Base-by-base conservation (phyloP, 345 rosid genomes). In the Isatis tinctoria region DNA sequence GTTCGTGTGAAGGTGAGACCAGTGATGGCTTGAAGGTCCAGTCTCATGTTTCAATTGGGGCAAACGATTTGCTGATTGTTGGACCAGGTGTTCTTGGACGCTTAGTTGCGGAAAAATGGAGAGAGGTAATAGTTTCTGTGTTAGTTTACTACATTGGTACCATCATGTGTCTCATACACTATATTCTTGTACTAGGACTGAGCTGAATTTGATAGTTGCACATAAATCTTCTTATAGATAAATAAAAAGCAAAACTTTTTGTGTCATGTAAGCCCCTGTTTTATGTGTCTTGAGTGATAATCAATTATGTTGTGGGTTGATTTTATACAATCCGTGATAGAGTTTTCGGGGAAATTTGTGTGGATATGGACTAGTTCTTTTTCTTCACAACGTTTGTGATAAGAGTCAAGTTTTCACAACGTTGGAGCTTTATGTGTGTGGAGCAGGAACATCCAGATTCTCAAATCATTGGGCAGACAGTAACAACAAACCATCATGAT, bases 11-110 rank as follows among this genome's bases (percentile, higher is more conserved):
- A 87, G 92, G 84, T 70, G 83, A 80, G 26, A 72, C 81, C 3
- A 69, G 72, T 64, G 90, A 83, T 67, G 81, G 78, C 72, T 70
- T 76, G 83, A 82, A 80, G 79, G 78, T 81, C 30, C 76, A 74
- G 32, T 78, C 88, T 22, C 79, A 78, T 8, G 84, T 85, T 24
- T 47, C 70, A 59, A 83, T 90, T 52, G 96, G 95, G 8, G 81
- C 82, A 76, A 63, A 82, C 56, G 97, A 95, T 88, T 79, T 95
- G 71, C 79, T 92, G 60, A 88, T 95, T 65, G 90, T 95, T 12
- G 99, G 99, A 48, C 93, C 99, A 0, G 99, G 99, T 57, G 97
- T 92, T 81, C 96, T 95, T 44, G 97, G 99, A 75, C 99, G 97
- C 53, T 81, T 92, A 73, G 99, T 90, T 33, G 99, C 97, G 18